Evolutionary conservation across 768 basidiomycete genomes (phyloP).

Genomic region (Phanerodontia chrysosporium): DNA sequence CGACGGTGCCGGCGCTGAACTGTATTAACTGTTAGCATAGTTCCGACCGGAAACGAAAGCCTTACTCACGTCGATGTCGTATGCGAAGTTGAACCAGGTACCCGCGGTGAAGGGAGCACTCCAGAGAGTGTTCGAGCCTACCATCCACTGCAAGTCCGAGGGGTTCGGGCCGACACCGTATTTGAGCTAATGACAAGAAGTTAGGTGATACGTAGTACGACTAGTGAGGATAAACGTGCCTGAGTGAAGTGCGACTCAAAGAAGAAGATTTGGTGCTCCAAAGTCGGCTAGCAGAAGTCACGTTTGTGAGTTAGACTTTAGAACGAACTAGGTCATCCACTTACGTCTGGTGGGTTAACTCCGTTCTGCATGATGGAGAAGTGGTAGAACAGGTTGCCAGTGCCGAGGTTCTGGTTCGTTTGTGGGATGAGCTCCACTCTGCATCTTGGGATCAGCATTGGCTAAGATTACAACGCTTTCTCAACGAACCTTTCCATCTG

Average conservation of each 20-base stretch:
- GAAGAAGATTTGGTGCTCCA: slow-evolving; percentile 60
- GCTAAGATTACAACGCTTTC: neutral
- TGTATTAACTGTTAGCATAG: slow-evolving; percentile 18
- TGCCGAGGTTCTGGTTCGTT: slow-evolving; percentile 50
- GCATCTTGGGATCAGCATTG: neutral
- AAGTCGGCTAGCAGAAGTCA: slow-evolving; percentile 34
- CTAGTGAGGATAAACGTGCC: slow-evolving; percentile 21
- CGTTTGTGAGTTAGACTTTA: neutral
- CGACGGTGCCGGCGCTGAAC: slow-evolving; percentile 51
- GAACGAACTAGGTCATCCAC: slow-evolving; percentile 7
- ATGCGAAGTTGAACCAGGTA: slow-evolving; percentile 64
- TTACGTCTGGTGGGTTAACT: slow-evolving; percentile 51
- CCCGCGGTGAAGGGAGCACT: slow-evolving; percentile 45
- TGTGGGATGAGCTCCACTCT: slow-evolving; percentile 32
- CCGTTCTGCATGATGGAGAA: slow-evolving; percentile 48
- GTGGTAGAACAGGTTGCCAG: slow-evolving; percentile 58
- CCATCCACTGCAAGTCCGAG: slow-evolving; percentile 51
- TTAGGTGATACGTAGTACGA: too few relatives aligned
- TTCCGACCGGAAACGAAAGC: neutral
- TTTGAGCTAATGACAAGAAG: slow-evolving; percentile 41
- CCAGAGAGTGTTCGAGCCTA: slow-evolving; percentile 39
- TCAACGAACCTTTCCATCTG: slow-evolving; percentile 35
- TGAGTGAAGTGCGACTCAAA: slow-evolving; percentile 65
- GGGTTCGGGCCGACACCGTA: slow-evolving; percentile 49
- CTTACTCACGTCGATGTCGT: slow-evolving; percentile 52